phyloP scores from a whole-genome alignment of 345 rosid species.

The Arabis hirsuta region DNA sequence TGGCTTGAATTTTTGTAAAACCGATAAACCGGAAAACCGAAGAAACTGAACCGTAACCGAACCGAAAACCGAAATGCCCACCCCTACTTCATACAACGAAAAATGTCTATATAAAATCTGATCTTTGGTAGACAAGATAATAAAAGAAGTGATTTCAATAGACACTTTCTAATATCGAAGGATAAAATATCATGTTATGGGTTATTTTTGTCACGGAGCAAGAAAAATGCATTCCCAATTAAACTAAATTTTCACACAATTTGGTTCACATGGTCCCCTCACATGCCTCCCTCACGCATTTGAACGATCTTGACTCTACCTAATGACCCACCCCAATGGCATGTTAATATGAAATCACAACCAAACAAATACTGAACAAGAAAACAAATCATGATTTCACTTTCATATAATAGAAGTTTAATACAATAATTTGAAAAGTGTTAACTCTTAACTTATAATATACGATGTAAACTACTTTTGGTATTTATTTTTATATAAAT shows the following conservation, averaged over 20 bases:
- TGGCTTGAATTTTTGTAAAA: too few relatives aligned
- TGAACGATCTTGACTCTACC: slow-evolving; percentile 37
- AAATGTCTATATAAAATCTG: not conserved
- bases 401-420: slow-evolving; percentile 16
- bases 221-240: slow-evolving; percentile 22
- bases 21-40: too few relatives aligned
- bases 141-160: not conserved
- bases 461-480: slow-evolving; percentile 9
- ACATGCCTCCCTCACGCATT: slow-evolving; percentile 41
- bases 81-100: not conserved
- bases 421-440: not conserved
- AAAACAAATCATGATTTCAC: not conserved
- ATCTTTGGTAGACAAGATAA: slow-evolving; percentile 12
- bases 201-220: slow-evolving; percentile 37
- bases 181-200: slow-evolving; percentile 33
- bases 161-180: not conserved
- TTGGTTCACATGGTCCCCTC: slow-evolving; percentile 41
- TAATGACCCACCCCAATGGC: slow-evolving; percentile 24
- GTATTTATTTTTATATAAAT: not conserved
- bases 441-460: not conserved
- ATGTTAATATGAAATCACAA: slow-evolving; percentile 31
- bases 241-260: slow-evolving; percentile 1
- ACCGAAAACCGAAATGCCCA: too few relatives aligned
- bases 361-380: not conserved
- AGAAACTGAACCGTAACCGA: too few relatives aligned